Base-by-base conservation (phyloP, 345 rosid genomes). In the Citrus hindsii region DNA sequence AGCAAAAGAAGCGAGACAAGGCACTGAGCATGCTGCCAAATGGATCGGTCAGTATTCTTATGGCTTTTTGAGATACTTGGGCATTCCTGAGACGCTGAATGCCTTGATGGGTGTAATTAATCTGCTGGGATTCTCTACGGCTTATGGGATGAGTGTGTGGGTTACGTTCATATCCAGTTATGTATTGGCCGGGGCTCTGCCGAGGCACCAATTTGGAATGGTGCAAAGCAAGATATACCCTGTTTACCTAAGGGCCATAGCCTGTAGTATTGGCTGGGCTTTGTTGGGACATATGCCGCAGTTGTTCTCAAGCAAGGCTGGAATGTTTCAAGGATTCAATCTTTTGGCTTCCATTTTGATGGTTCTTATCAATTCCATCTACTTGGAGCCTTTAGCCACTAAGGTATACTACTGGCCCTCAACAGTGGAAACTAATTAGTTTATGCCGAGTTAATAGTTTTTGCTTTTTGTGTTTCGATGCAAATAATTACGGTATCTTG, bases 141-240 rank as follows among this genome's bases (percentile, higher is more conserved):
- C 92, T 2, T 93, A 85, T 70, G 98, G 99, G 75, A 86, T 81
- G 85, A 79, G 90, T 71, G 82, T 88, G 56, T 95, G 99, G 98
- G 91, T 95, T 6, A 89, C 97, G 40, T 92, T 95, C 77, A 66
- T 88, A 14, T 92, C 96, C 2, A 90, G 93, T 83, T 81, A 90
- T 71, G 87, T 91, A 28, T 62, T 95, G 42, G 87, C 90, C 0
- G 65, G 80, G 22, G 79, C 82, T 46, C 53, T 93, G 77, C 90
- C 96, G 3, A 87, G 91, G 78, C 92, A 87, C 53, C 96, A 91
- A 84, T 92, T 93, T 40, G 96, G 90, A 3, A 68, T 89, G 71
- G 89, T 89, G 48, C 99, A 92, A 86, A 92, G 99, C 85, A 95
- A 91, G 87, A 82, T 92, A 46, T 91, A 91, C 76, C 96, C 97